Conservation (phyloP, 2,329 filamentous ascomycete genomes). For the Fusarium concolor region DNA sequence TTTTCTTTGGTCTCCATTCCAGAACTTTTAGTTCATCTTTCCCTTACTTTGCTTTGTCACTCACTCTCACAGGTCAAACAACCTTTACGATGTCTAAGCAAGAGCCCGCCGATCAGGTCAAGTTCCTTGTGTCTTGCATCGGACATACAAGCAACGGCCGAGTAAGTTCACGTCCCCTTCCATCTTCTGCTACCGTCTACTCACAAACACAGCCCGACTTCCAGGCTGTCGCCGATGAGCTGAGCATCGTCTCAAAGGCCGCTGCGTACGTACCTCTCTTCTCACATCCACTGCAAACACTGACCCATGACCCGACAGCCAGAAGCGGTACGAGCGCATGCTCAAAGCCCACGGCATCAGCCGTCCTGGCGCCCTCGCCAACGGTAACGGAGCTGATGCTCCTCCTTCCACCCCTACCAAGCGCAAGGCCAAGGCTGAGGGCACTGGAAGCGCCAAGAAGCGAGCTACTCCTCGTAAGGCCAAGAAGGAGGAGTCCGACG, state of each 20-base stretch:
- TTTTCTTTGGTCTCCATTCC: too few species aligned
- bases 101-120: conserved; percentile 68
- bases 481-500: conserved; percentile 45
- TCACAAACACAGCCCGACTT: conserved; percentile 69
- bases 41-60: background rate
- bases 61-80: conserved; percentile 30
- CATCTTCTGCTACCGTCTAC: background rate
- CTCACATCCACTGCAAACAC: background rate
- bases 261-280: conserved; percentile 70
- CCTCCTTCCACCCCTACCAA: conserved; percentile 44
- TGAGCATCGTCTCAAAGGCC: conserved; percentile 71
- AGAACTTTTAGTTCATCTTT: background rate
- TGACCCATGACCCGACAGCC: conserved; percentile 55
- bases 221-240: conserved; percentile 70
- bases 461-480: conserved; percentile 40
- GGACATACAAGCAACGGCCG: conserved; percentile 69
- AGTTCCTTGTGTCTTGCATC: conserved; percentile 75
- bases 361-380: conserved; percentile 29
- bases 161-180: conserved; percentile 54
- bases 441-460: conserved; percentile 44
- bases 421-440: conserved; percentile 45
- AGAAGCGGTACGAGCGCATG: conserved; percentile 76
- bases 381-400: conserved; percentile 1
- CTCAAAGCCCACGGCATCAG: conserved; percentile 68
- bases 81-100: conserved; percentile 60